Conservation (phyloP, 208 protist genomes). For the Trypanosoma mega region DNA sequence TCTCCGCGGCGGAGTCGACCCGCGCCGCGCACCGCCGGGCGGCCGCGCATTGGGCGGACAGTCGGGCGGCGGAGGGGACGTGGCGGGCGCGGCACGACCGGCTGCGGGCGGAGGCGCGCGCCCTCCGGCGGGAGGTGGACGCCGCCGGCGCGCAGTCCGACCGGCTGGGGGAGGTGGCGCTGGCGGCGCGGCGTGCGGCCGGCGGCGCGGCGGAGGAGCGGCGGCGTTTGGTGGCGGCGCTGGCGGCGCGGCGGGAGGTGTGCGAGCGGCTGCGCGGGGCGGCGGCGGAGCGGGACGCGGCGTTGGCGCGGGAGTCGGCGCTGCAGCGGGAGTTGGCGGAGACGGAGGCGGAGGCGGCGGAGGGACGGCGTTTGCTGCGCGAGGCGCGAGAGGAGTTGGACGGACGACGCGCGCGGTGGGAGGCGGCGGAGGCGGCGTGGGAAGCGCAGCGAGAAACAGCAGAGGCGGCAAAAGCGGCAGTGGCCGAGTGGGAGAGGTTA, state of each 20-base stretch:
- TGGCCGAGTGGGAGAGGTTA: slow-evolving; percentile 11
- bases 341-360: slow-evolving; percentile 18
- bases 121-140: slow-evolving; percentile 20
- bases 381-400: slow-evolving; percentile 19
- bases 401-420: slow-evolving; percentile 23
- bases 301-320: slow-evolving; percentile 25
- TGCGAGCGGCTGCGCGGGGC: slow-evolving; percentile 17
- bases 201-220: slow-evolving; percentile 22
- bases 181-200: slow-evolving; percentile 5
- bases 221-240: slow-evolving; percentile 2
- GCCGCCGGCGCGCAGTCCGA: slow-evolving; percentile 17
- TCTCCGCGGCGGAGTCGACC: slow-evolving; percentile 6
- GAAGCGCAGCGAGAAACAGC: slow-evolving; percentile 28
- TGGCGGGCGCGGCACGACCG: slow-evolving; percentile 29
- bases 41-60: slow-evolving; percentile 2
- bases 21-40: too few species aligned
- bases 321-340: slow-evolving; percentile 26
- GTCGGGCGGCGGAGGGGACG: slow-evolving; percentile 8
- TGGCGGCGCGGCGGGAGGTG: slow-evolving; percentile 12
- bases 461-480: slow-evolving; percentile 1
- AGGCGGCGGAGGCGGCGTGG: slow-evolving; percentile 28
- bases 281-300: slow-evolving; percentile 20
- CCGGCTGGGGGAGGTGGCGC: slow-evolving; percentile 1
- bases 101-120: slow-evolving; percentile 17
- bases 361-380: slow-evolving; percentile 30